These are phyloP conservation scores for Oemleria cerasiformis DNA, from an alignment of 306 rosid species.

Conservation along the genomic window DNA sequence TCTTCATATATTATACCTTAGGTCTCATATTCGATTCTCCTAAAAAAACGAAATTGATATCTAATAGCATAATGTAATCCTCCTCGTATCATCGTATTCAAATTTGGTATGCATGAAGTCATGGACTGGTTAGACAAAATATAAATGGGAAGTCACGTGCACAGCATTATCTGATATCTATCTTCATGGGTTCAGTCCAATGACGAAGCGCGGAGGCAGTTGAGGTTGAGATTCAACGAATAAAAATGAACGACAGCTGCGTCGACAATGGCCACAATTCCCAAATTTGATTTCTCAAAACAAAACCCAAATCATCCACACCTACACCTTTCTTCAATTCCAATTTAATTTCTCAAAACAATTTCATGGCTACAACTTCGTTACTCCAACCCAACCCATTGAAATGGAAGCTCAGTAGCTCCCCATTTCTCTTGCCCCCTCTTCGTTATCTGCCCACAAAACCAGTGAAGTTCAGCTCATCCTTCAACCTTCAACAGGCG, in stretches of 20 bases:
- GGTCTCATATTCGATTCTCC: no score
- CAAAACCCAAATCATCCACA: not conserved
- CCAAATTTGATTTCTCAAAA: not conserved
- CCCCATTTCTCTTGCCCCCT: slow-evolving; percentile 26
- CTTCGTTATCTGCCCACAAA: slow-evolving; percentile 20
- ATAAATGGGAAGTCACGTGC: not conserved
- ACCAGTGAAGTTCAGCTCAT: slow-evolving; percentile 20
- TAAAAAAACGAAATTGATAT: no score
- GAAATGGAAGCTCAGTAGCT: slow-evolving; percentile 37
- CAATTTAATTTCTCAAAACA: not conserved
- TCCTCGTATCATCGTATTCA: no score
- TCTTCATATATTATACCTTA: no score
- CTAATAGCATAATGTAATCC: no score
- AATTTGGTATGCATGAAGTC: no score
- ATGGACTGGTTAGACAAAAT: no score
- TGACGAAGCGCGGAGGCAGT: not conserved
- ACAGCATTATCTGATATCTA: not conserved
- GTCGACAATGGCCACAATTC: not conserved
- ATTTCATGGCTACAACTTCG: slow-evolving; percentile 38
- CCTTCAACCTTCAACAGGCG: slow-evolving; percentile 2
- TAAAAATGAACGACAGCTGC: not conserved
- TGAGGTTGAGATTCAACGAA: slow-evolving; percentile 2
- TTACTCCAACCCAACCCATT: slow-evolving; percentile 39
- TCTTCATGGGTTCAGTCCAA: not conserved
- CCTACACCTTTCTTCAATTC: not conserved